These are phyloP conservation scores for Ilex asprella DNA, from an alignment of 257 asterid species.

Conservation along the genomic window DNA sequence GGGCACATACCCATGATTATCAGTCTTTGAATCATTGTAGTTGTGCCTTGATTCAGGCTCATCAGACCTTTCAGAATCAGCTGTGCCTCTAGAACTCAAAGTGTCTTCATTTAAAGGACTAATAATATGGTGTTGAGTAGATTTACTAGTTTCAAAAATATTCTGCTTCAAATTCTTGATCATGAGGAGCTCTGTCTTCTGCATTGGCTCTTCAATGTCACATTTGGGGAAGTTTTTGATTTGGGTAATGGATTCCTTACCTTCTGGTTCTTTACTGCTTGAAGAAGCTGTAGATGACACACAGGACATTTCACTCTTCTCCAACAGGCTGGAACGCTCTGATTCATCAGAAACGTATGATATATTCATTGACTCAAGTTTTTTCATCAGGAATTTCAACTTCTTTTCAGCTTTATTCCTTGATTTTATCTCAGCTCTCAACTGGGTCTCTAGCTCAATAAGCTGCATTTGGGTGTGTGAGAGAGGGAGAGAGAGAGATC, in stretches of 20 bases:
- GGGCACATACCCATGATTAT: slow-evolving; percentile 14
- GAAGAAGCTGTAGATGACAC: slow-evolving; percentile 37
- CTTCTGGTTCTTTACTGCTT: slow-evolving; percentile 17
- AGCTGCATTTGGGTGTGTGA: slow-evolving; percentile 28
- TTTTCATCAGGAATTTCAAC: slow-evolving; percentile 50
- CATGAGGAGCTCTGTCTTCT: background rate
- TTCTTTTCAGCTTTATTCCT: slow-evolving; percentile 71
- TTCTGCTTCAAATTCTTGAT: no score
- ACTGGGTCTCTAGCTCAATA: slow-evolving; percentile 51
- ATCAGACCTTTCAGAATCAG: slow-evolving; percentile 3
- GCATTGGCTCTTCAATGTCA: slow-evolving; percentile 16
- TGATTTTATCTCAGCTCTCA: slow-evolving; percentile 65
- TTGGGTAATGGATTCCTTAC: slow-evolving; percentile 4
- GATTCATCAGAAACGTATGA: slow-evolving; percentile 42
- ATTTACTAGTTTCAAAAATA: background rate
- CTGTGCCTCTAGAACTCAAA: background rate
- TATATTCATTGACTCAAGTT: slow-evolving; percentile 50
- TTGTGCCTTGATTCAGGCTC: background rate
- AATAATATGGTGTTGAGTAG: background rate
- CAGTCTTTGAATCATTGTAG: background rate
- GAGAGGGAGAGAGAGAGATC: background rate
- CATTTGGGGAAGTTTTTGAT: background rate
- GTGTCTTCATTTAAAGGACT: background rate
- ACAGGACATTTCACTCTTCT: slow-evolving; percentile 41
- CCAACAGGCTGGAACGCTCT: slow-evolving; percentile 27